Evolutionary conservation across 345 rosid genomes (phyloP), one percentile per base, ranked within the genome.

Genomic region (Salix arbutifolia): DNA sequence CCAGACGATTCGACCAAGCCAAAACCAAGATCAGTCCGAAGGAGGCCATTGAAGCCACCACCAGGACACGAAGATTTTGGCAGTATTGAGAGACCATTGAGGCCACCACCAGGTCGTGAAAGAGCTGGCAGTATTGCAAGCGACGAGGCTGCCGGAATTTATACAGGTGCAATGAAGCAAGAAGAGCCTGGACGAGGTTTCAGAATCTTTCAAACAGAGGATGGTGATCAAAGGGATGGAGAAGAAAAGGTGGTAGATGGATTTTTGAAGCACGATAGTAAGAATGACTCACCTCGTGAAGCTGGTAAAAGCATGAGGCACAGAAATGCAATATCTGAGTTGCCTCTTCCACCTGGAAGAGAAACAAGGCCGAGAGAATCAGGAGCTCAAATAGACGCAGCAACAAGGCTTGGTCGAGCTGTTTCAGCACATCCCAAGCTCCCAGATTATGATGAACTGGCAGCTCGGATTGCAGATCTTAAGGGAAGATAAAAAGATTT

Each of bases 11-110:
- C 82, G 6, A 70, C 30, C 5, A 85, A 82, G 77, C 84, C 92
- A 69, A 87, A 83, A 83, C 97, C 95, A 38, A 86, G 84, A 85
- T 90, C 97, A 64, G 89, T 89, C 73, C 85, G 96, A 79, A 85
- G 85, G 58, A 81, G 87, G 73, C 75, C 76, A 64, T 78, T 77
- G 67, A 89, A 83, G 35, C 85, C 71, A 12, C 82, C 82, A 0
- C 85, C 77, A 10, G 88, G 75, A 16, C 82, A 5, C 6, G 82
- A 79, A 65, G 37, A 37, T 23, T 7, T 30, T 58, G 72, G 48
- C 21, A 44, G 35, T 30, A 28, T 67, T 28, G 78, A 70, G 44
- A 67, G 64, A 28, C 74, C 74, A 26, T 38, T 81, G 80, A 81
- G 64, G 78, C 77, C 74, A 28, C 80, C 84, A 0, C 77, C 75